Conservation (phyloP, 1,139 yeast species). For the Saccharomyces hybrid region DNA sequence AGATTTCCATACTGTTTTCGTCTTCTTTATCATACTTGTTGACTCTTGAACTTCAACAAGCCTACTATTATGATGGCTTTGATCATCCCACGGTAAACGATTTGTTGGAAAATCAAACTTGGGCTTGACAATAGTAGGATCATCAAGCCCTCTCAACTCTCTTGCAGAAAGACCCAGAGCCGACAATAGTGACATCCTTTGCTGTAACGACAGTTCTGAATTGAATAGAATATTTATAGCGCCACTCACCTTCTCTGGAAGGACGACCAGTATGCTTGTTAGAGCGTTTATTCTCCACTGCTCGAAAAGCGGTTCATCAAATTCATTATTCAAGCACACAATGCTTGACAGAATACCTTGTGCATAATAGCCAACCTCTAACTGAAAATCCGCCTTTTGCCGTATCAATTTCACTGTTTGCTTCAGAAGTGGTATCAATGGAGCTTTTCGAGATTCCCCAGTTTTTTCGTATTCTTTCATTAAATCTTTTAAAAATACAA, state of each 20-base stretch:
- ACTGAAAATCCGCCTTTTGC: constrained; percentile 31
- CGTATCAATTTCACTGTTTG: constrained; percentile 31
- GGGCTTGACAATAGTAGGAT: constrained; percentile 35
- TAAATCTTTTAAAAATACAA: constrained; percentile 35
- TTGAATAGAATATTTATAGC: constrained; percentile 41
- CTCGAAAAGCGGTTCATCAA: constrained; percentile 48
- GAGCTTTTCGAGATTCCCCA: constrained; percentile 10
- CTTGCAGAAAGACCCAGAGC: constrained; percentile 53
- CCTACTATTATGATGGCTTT: neutral
- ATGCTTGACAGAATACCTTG: constrained; percentile 40
- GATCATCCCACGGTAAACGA: constrained; percentile 26
- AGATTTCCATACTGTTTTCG: constrained; percentile 30
- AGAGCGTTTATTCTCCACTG: constrained; percentile 48
- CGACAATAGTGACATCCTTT: constrained; percentile 50
- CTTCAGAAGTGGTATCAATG: constrained; percentile 20
- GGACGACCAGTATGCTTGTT: constrained; percentile 47
- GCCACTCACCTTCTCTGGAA: constrained; percentile 37
- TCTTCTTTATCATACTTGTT: constrained; percentile 9
- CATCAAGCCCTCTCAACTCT: constrained; percentile 55
- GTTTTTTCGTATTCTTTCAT: constrained; percentile 21
- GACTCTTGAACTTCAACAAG: constrained; percentile 11
- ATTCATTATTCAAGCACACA: constrained; percentile 41
- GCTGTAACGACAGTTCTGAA: constrained; percentile 65
- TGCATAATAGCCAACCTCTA: constrained; percentile 39
- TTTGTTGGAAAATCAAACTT: constrained; percentile 32